phyloP scores from a whole-genome alignment of 805 yeast species.

The Nakazawaea molendinolei region DNA sequence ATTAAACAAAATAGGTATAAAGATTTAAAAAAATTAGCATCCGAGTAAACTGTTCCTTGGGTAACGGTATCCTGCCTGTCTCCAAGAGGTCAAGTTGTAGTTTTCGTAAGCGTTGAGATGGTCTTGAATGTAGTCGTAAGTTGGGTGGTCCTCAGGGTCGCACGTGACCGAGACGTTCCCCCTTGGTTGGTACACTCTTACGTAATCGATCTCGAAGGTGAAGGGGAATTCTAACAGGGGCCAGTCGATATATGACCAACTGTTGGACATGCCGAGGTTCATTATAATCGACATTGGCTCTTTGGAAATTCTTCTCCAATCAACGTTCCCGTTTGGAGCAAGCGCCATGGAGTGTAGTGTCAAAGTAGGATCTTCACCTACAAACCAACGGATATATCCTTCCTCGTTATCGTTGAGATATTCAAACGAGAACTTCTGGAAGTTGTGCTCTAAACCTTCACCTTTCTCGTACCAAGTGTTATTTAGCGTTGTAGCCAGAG shows the following conservation, averaged over 20 bases:
- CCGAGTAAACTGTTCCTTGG: constrained; percentile 33
- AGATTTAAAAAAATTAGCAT: too few relatives aligned
- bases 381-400: constrained; percentile 39
- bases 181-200: constrained; percentile 42
- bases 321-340: constrained; percentile 44
- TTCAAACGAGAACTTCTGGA: constrained; percentile 39
- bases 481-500: constrained; percentile 39
- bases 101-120: constrained; percentile 37
- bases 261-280: constrained; percentile 43
- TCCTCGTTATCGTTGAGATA: constrained; percentile 29
- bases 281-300: constrained; percentile 45
- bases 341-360: constrained; percentile 36
- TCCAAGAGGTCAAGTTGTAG: constrained; percentile 37
- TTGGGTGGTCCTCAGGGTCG: constrained; percentile 42
- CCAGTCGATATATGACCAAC: constrained; percentile 48
- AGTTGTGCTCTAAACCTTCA: constrained; percentile 20
- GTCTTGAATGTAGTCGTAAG: constrained; percentile 34
- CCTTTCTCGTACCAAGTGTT: constrained; percentile 38
- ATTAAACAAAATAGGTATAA: too few relatives aligned
- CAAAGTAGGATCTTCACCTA: constrained; percentile 40
- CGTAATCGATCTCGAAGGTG: constrained; percentile 37
- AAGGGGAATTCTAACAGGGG: constrained; percentile 35
- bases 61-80: constrained; percentile 33
- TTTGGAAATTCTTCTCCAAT: constrained; percentile 39
- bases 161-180: constrained; percentile 34